Conservation (phyloP, 257 asterid species). For the Fraxinus quadrangulata region DNA sequence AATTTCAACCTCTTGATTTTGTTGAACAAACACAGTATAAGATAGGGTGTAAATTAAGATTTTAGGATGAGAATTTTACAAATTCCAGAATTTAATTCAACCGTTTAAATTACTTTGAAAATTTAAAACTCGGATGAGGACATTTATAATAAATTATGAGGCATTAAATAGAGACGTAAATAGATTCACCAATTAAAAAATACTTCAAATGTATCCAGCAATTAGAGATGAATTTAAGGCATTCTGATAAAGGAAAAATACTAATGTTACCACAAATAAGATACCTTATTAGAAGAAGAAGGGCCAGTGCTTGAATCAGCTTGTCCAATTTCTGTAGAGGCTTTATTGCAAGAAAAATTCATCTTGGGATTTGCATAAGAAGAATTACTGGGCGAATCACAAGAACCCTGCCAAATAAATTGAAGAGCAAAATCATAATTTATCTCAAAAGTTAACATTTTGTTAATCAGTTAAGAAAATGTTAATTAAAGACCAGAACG, state of each 20-base stretch:
- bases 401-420: slow-evolving; percentile 35
- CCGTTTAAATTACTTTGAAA: not conserved
- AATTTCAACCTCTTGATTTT: not conserved
- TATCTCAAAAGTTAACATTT: not conserved
- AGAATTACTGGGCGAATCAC: slow-evolving; percentile 39
- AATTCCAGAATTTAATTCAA: not conserved
- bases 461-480: not conserved
- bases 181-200: not conserved
- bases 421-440: not conserved
- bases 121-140: not conserved
- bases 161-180: not conserved
- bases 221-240: not conserved
- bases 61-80: not conserved
- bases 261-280: not conserved
- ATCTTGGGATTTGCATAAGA: slow-evolving; percentile 32
- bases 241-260: not conserved
- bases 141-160: not conserved
- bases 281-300: slow-evolving; percentile 54
- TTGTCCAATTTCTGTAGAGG: slow-evolving; percentile 30
- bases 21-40: not conserved
- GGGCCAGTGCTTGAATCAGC: slow-evolving; percentile 40
- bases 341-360: slow-evolving; percentile 37
- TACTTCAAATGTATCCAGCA: not conserved
- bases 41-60: not conserved
- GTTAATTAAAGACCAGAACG: not conserved